Conservation (phyloP, 805 yeast species). For the Kazachstania taianensis region DNA sequence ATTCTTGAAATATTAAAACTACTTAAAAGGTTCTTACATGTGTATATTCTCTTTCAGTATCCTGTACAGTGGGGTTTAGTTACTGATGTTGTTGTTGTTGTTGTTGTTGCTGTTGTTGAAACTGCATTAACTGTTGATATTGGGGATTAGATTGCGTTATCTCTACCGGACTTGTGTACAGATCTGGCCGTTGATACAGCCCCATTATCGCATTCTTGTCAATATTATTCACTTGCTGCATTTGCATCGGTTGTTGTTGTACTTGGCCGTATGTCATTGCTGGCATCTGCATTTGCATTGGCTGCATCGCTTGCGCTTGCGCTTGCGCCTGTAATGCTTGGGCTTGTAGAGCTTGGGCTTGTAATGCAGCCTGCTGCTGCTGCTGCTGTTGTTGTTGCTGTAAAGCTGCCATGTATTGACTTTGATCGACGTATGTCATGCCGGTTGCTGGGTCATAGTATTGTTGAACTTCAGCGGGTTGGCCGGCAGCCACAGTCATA, state of each 20-base stretch:
- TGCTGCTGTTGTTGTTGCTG: constrained; percentile 17
- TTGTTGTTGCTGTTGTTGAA: constrained; percentile 21
- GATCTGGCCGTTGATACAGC: constrained; percentile 23
- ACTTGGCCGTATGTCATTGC: too few species aligned
- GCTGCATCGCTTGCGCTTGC: constrained; percentile 8
- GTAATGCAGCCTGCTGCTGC: constrained; percentile 14
- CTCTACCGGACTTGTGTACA: constrained; percentile 24
- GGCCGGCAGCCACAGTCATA: constrained; percentile 13
- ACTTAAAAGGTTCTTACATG: constrained; percentile 1
- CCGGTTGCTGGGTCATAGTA: constrained; percentile 68
- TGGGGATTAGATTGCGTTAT: constrained; percentile 23
- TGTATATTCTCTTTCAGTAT: too few species aligned
- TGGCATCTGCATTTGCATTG: constrained; percentile 14
- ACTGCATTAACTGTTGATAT: constrained; percentile 19
- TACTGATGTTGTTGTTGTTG: constrained; percentile 7
- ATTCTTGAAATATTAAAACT: too few species aligned
- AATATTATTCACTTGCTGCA: too few species aligned
- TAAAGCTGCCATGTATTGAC: constrained; percentile 37
- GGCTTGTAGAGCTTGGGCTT: constrained; percentile 3
- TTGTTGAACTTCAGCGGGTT: constrained; percentile 39
- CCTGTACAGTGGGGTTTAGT: too few species aligned
- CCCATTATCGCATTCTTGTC: constrained; percentile 20
- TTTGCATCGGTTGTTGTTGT: constrained; percentile 10
- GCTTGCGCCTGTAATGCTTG: constrained; percentile 3
- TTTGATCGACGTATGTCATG: constrained; percentile 55